phyloP scores from a whole-genome alignment of 208 protist genomes.

The Trypanosoma platydactyli region DNA sequence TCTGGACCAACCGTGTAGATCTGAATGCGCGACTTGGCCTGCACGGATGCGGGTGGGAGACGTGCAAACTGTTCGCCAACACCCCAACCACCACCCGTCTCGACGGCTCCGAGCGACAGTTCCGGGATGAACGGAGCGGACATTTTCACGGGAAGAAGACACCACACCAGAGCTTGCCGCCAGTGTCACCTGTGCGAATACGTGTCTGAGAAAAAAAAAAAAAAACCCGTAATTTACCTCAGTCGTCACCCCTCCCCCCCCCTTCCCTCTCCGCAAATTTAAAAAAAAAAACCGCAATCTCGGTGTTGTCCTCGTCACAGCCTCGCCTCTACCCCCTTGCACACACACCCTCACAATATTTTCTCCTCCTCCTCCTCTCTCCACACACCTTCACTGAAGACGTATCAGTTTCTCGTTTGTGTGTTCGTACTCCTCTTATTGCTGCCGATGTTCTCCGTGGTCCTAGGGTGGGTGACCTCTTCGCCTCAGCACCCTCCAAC shows the following conservation, averaged over 20 bases:
- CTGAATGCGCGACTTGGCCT: constrained; percentile 31
- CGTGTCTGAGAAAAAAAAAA: too few relatives aligned
- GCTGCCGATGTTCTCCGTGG: neutral
- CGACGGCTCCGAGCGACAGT: constrained; percentile 44
- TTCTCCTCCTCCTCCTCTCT: neutral
- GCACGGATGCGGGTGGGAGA: constrained; percentile 55
- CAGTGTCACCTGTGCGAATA: too few relatives aligned
- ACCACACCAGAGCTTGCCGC: too few relatives aligned
- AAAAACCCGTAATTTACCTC: too few relatives aligned
- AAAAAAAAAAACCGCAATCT: too few relatives aligned
- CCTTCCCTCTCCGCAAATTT: neutral
- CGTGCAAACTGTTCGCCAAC: constrained; percentile 61
- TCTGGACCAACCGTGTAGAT: constrained; percentile 34
- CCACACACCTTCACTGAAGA: too few relatives aligned
- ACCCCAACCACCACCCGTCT: constrained; percentile 72
- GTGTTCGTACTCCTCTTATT: neutral
- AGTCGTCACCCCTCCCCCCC: too few relatives aligned
- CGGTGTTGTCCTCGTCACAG: too few relatives aligned
- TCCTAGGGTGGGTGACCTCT: neutral
- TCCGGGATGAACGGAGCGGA: constrained; percentile 35
- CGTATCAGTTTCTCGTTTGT: neutral
- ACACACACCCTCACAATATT: too few relatives aligned
- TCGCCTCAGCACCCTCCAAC: too few relatives aligned
- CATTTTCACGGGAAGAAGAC: too few relatives aligned
- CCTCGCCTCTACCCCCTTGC: too few relatives aligned